These are phyloP conservation scores for Clitopilus passeckerianus DNA, from an alignment of 768 basidiomycete species.

Conservation along the genomic window DNA sequence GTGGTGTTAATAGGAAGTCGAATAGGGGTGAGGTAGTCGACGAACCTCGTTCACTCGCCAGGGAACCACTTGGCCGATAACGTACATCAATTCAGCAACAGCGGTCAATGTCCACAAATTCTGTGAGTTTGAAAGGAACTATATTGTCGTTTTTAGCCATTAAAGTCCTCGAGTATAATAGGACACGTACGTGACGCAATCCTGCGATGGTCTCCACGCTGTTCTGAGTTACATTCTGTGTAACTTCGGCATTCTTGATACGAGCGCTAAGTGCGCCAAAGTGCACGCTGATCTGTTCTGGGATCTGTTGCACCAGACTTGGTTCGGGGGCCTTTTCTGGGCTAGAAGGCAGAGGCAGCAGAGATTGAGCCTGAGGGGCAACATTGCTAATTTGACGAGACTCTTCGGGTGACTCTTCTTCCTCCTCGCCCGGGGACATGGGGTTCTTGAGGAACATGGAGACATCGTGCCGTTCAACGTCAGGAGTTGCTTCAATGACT, in stretches of 20 bases:
- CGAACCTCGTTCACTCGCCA: slow-evolving; percentile 44
- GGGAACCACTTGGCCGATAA: slow-evolving; percentile 48
- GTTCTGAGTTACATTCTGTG: slow-evolving; percentile 26
- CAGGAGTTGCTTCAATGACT: slow-evolving; percentile 42
- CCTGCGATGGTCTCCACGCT: slow-evolving; percentile 29
- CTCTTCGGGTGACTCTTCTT: slow-evolving; percentile 6
- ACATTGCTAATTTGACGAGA: slow-evolving; percentile 11
- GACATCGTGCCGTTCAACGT: slow-evolving; percentile 43
- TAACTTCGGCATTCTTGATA: slow-evolving; percentile 15
- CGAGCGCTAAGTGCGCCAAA: slow-evolving; percentile 8
- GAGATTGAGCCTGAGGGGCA: background rate
- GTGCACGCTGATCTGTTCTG: slow-evolving; percentile 23
- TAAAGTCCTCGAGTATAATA: background rate
- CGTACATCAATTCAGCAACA: slow-evolving; percentile 47
- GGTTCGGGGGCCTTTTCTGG: slow-evolving; percentile 29
- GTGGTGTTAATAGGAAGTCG: background rate
- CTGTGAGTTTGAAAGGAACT: slow-evolving; percentile 63
- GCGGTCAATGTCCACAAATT: slow-evolving; percentile 57
- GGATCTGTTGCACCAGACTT: slow-evolving; percentile 31
- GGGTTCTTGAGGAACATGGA: slow-evolving; percentile 48
- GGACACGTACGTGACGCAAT: slow-evolving; percentile 29
- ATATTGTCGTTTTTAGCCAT: slow-evolving; percentile 5
- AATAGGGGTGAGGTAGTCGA: background rate
- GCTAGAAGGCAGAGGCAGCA: slow-evolving; percentile 16
- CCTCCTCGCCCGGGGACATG: slow-evolving; percentile 24